Conservation (phyloP, 192 early-diverging fungal species). For the Coemansia sp. region DNA sequence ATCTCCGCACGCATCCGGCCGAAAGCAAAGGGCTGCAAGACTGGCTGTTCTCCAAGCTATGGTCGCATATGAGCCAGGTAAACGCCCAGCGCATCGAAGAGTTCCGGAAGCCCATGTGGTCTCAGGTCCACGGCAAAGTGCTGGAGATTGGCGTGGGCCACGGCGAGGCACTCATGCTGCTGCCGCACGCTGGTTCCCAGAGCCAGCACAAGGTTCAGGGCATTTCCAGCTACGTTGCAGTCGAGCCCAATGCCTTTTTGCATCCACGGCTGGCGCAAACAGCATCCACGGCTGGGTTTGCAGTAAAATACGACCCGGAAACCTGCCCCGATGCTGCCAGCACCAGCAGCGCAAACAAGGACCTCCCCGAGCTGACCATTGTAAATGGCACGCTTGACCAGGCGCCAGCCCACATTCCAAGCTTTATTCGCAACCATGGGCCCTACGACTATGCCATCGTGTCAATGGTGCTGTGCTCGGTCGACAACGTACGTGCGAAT, state of each 20-base stretch:
- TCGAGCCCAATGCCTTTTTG: constrained; percentile 32
- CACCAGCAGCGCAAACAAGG: not conserved
- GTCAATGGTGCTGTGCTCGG: constrained; percentile 44
- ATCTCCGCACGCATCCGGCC: not conserved
- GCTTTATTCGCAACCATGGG: constrained; percentile 16
- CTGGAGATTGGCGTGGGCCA: constrained; percentile 37
- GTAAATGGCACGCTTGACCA: constrained; percentile 44
- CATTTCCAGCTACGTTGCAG: constrained; percentile 13
- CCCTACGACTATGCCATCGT: constrained; percentile 32
- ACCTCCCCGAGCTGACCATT: constrained; percentile 19
- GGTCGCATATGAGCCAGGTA: constrained; percentile 16
- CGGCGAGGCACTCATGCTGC: constrained; percentile 22
- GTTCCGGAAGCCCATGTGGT: constrained; percentile 23
- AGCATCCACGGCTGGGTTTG: constrained; percentile 20
- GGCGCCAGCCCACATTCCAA: constrained; percentile 13
- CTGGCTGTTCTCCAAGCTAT: constrained; percentile 33
- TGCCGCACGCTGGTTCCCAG: constrained; percentile 3
- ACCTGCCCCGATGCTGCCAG: constrained; percentile 16
- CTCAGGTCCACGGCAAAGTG: constrained; percentile 27
- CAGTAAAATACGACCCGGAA: constrained; percentile 22
- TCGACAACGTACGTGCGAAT: constrained; percentile 20
- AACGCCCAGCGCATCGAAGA: constrained; percentile 14
- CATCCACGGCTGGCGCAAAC: constrained; percentile 17
- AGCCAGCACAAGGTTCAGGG: constrained; percentile 1
- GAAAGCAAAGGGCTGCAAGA: constrained; percentile 11